Evolutionary conservation across 257 asterid genomes (phyloP).

Genomic region (Nemophila menziesii): DNA sequence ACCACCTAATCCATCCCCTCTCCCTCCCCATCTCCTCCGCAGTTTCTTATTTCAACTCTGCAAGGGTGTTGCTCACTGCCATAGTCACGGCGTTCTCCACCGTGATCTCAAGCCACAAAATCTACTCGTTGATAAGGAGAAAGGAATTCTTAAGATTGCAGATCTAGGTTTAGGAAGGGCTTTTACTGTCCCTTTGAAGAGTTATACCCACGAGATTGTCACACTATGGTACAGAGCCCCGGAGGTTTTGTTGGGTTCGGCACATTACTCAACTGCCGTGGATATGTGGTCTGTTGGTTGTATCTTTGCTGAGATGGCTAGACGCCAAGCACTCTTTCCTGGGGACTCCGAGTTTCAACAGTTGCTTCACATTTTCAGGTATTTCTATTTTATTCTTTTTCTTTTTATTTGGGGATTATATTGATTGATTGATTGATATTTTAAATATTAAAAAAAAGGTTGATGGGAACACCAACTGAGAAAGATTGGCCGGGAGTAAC

Average conservation of each 20-base stretch:
- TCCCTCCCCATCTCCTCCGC: slow-evolving; percentile 51
- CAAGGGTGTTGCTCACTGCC: slow-evolving; percentile 92
- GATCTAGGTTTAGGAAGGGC: slow-evolving; percentile 98
- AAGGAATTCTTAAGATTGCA: slow-evolving; percentile 81
- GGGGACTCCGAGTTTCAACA: slow-evolving; percentile 97
- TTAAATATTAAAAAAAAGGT: slow-evolving; percentile 23
- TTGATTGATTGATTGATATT: too few relatives aligned
- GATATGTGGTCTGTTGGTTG: slow-evolving; percentile 99
- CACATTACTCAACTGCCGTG: slow-evolving; percentile 87
- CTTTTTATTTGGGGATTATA: too few relatives aligned
- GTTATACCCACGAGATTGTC: slow-evolving; percentile 96
- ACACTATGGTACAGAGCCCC: slow-evolving; percentile 98
- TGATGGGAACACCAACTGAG: slow-evolving; percentile 90
- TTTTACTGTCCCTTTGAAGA: slow-evolving; percentile 86
- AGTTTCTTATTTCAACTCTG: slow-evolving; percentile 77
- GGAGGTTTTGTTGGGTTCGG: slow-evolving; percentile 77
- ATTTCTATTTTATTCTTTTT: neutral
- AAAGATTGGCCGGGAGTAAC: slow-evolving; percentile 82
- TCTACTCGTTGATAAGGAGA: slow-evolving; percentile 78
- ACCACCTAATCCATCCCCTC: slow-evolving; percentile 62
- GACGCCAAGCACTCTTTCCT: slow-evolving; percentile 84
- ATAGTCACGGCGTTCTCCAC: slow-evolving; percentile 92
- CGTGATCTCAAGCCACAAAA: slow-evolving; percentile 97
- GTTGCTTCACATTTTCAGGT: slow-evolving; percentile 84
- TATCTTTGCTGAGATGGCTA: slow-evolving; percentile 89